Evolutionary conservation across 2,329 filamentous ascomycete genomes (phyloP).

Genomic region (Lasiodiplodia sp.): DNA sequence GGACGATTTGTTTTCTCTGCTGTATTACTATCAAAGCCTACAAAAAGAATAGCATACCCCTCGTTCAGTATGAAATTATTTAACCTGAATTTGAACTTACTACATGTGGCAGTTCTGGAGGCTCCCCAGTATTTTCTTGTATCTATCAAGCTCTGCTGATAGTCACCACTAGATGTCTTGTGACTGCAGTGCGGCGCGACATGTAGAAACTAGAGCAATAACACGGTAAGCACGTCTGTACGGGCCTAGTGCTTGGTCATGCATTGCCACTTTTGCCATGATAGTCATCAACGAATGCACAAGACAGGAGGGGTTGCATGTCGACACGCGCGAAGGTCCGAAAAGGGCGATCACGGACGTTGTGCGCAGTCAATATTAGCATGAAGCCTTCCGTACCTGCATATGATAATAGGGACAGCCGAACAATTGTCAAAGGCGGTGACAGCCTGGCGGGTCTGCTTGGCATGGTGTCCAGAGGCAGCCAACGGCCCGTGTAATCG

Average conservation of each 20-base stretch:
- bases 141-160: background rate
- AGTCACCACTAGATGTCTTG: background rate
- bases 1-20: background rate
- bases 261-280: background rate
- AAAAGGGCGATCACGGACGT: background rate
- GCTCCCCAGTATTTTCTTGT: background rate
- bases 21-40: background rate
- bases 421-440: conserved; percentile 14
- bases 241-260: background rate
- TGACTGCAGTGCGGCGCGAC: background rate
- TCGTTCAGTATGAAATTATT: background rate
- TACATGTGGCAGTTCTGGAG: background rate
- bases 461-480: conserved; percentile 20
- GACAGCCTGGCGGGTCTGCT: conserved; percentile 17
- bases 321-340: background rate
- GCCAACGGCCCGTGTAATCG: background rate
- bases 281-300: background rate
- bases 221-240: background rate
- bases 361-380: background rate
- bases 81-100: background rate
- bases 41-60: background rate
- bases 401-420: conserved; percentile 6
- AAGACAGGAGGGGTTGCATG: background rate
- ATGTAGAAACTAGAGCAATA: background rate
- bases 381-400: background rate